Evolutionary conservation across 2,329 filamentous ascomycete genomes (phyloP), one percentile per base, ranked within the genome.

Genomic region (Cytospora chrysosperma): DNA sequence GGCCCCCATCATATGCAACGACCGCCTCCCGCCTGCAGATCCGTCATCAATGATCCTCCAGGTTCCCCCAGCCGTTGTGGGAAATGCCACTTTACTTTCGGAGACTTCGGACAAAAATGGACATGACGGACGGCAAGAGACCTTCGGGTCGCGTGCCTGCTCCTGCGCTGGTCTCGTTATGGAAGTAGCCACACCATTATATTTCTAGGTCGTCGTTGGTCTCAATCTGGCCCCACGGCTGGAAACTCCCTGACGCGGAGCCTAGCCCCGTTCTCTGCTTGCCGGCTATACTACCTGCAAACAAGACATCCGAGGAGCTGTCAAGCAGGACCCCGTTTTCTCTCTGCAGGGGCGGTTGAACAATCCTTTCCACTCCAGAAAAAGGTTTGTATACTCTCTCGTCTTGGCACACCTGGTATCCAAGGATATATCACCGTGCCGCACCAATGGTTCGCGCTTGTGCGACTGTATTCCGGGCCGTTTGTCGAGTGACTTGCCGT

Each of bases 271-370:
- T 50, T 56, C 53, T 40, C 51, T 51, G 37, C 53, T 50, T 17
- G 47, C 43, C 32, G 21, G 53, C 28, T 27, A 26, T 58, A 40
- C 27, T 30, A 30, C 9, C 24, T 64, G 57, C 56, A 43, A 56
- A 55, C 59, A 26, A 61, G 43, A 57, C 59, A 58, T 51, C 57
- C 47, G 27, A 54, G 40, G 52, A 55, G 12, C 54, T 64, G 62
- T 64, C 62, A 61, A 56, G 52, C 58, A 61, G 9, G 28, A 53
- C 27, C 50, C 58, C 62, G 60, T 50, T 51, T 50, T 30, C 58
- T 61, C 58, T 30, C 58, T 61, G 62, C 62, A 64, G 53, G 47
- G 27, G 54, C 40, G 34, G 62, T 60, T 56, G 32, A 54, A 55
- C 57, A 61, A 61, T 34, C 37, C 52, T 32, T 51, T 40, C 32